Percentiles rank a stretch among this genome's conserved stretches.
These are phyloP conservation scores for Rhododendron mucronatum DNA, from an alignment of 148 eudicot genomes.

Conservation along the genomic window DNA sequence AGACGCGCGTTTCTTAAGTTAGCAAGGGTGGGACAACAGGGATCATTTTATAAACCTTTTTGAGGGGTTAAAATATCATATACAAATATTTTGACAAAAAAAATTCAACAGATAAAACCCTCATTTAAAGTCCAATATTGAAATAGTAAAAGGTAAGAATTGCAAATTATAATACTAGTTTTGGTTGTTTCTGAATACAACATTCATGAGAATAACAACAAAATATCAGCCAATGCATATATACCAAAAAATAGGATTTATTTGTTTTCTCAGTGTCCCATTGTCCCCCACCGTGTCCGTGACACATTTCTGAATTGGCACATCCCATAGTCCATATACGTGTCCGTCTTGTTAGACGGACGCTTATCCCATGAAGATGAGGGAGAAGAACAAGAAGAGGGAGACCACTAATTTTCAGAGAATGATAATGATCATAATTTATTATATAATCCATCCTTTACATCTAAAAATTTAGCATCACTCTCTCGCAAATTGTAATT, in stretches of 20 bases:
- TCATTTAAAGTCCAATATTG: background rate
- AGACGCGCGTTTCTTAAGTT: background rate
- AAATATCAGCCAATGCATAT: background rate
- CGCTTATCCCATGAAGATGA: background rate
- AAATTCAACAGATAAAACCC: background rate
- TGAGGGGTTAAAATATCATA: background rate
- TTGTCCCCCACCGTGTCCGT: background rate
- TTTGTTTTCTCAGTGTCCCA: background rate
- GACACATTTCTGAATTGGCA: background rate
- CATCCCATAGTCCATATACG: background rate
- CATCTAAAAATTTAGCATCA: background rate
- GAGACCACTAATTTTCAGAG: background rate
- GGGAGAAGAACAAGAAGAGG: background rate
- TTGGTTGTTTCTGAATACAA: background rate
- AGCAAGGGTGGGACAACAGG: background rate
- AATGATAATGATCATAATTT: background rate
- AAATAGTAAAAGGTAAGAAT: background rate
- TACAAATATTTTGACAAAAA: too few relatives aligned
- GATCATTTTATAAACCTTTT: background rate
- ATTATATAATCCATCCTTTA: background rate
- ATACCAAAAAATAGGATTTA: too few relatives aligned
- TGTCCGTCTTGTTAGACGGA: background rate
- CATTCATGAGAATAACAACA: background rate
- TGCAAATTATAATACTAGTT: background rate
- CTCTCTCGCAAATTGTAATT: background rate